phyloP scores from a whole-genome alignment of 768 basidiomycete species.

The Galerina marginata region DNA sequence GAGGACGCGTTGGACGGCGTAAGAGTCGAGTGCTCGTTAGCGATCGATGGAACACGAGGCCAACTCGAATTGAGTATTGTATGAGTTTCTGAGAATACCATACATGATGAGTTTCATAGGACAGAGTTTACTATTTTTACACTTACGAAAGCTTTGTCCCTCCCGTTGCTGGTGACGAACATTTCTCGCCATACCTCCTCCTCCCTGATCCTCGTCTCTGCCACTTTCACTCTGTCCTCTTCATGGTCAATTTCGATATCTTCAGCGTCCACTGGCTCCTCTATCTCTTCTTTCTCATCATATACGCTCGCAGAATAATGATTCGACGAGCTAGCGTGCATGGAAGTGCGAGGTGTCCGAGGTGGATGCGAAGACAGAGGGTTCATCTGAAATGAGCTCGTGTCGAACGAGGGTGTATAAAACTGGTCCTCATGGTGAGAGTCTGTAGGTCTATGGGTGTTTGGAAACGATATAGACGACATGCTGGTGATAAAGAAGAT shows the following conservation, averaged over 20 bases:
- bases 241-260: constrained; percentile 56
- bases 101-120: neutral
- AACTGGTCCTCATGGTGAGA: constrained; percentile 54
- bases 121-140: neutral
- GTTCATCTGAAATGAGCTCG: constrained; percentile 78
- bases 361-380: constrained; percentile 82
- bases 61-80: constrained; percentile 81
- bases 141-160: constrained; percentile 87
- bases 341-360: constrained; percentile 70
- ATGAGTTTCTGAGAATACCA: constrained; percentile 70
- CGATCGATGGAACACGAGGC: constrained; percentile 70
- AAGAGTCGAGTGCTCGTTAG: constrained; percentile 52
- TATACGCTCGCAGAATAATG: constrained; percentile 48
- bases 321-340: constrained; percentile 40
- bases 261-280: constrained; percentile 41
- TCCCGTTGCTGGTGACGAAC: constrained; percentile 74
- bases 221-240: constrained; percentile 48
- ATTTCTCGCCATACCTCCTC: constrained; percentile 86
- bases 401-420: constrained; percentile 66
- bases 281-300: constrained; percentile 48
- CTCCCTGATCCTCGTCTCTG: constrained; percentile 51
- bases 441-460: constrained; percentile 38
- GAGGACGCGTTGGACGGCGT: constrained; percentile 47
- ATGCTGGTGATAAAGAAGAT: constrained; percentile 37
- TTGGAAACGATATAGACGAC: constrained; percentile 73